Evolutionary conservation across 2,329 filamentous ascomycete genomes (phyloP).

Genomic region (Ophiostoma himal-ulmi): DNA sequence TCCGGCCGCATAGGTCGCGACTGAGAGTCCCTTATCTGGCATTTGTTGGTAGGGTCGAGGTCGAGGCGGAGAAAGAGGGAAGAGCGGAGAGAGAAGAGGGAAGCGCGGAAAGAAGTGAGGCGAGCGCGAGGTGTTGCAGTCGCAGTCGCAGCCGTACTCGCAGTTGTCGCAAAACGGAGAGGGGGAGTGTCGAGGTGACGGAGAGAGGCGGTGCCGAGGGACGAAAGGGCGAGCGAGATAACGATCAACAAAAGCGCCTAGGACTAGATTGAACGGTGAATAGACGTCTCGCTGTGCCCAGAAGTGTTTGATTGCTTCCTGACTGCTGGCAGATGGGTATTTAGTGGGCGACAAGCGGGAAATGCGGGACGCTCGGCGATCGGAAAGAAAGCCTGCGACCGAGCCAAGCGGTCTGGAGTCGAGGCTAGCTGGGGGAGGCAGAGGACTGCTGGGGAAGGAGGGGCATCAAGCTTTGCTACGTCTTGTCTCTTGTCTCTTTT

Average conservation of each 20-base stretch:
- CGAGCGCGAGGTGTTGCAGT: not conserved
- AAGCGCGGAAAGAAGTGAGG: no score
- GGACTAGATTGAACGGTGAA: not conserved
- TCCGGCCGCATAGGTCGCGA: conserved; percentile 89
- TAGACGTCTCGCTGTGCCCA: not conserved
- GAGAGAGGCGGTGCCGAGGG: not conserved
- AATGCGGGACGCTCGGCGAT: conserved; percentile 23
- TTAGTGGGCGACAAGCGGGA: conserved; percentile 9
- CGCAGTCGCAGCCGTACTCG: not conserved
- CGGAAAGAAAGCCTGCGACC: conserved; percentile 11
- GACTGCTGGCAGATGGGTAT: not conserved
- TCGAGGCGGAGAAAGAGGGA: not conserved
- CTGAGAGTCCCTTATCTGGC: conserved; percentile 76
- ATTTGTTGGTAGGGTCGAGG: conserved; percentile 44
- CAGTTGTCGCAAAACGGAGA: not conserved
- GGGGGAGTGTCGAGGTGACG: not conserved
- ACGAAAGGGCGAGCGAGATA: not conserved
- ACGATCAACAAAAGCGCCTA: not conserved
- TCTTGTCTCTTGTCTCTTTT: not conserved
- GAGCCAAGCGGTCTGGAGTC: conserved; percentile 6
- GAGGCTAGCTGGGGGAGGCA: not conserved
- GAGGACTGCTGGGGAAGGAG: not conserved
- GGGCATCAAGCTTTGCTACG: not conserved
- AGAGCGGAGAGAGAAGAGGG: not conserved
- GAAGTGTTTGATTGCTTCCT: not conserved